Base-by-base conservation (phyloP, 306 rosid genomes). In the Aeschynomene evenia region DNA sequence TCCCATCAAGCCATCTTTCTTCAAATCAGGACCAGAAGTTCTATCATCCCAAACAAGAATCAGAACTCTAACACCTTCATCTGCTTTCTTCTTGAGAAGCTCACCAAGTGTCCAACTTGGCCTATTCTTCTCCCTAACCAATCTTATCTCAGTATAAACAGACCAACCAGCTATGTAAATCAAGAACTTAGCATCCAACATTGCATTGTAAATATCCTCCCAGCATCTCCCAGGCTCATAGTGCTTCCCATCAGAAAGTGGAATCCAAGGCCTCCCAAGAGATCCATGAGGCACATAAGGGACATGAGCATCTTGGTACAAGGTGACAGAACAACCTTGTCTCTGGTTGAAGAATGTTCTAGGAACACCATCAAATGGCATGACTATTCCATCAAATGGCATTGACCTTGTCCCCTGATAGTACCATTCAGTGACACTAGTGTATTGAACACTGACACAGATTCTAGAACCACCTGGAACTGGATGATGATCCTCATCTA, bases 111-210 rank as follows among this genome's bases (percentile, higher is more conserved):
- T 90, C 23, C 16, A 7, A 1, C 43, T 43, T 58, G 42, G 8
- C 12, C 43, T 9, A 19, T 67, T 57, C 73, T 53, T 6, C 0
- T 85, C 91, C 68, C 95, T 82, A 62, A 77, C 21, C 74, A 94
- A 84, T 18, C 73, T 61, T 63, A 85, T 87, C 55, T 83, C 51
- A 10, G 91, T 80, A 58, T 77, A 71, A 13, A 91, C 71, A 37
- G 97, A 88, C 99, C 96, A 94, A 4, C 99, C 92, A 11, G 89
- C 70, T 55, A 91, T 87, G 87, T 94, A 94, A 76, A 94, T 73
- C 14, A 94, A 67, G 71, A 76, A 18, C 37, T 65, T 78, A 1
- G 97, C 98, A 2, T 75, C 70, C 12, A 9, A 20, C 39, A 94
- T 84, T n/a, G 92, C 91, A 9, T 70, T 68, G 36, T 80, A 85